These are phyloP conservation scores for Lyophyllum atratum DNA, from an alignment of 768 basidiomycete genomes.

Conservation along the genomic window DNA sequence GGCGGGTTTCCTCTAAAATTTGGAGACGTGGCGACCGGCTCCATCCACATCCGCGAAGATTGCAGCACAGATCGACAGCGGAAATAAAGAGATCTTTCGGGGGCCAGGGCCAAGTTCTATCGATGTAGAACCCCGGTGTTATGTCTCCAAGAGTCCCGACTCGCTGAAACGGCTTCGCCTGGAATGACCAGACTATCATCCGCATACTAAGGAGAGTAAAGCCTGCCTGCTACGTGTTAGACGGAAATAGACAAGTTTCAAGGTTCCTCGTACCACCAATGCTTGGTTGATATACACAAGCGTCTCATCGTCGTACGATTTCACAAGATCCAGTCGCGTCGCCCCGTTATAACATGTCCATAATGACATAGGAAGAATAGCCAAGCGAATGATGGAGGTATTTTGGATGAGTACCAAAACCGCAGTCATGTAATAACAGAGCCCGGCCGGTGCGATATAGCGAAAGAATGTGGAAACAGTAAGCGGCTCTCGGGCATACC, in stretches of 20 bases:
- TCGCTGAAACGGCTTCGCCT: conserved; percentile 33
- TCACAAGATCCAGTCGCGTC: conserved; percentile 42
- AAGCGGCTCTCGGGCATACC: conserved; percentile 36
- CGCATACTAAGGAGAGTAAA: conserved; percentile 39
- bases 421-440: conserved; percentile 53
- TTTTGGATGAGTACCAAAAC: conserved; percentile 50
- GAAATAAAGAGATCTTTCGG: conserved; percentile 30
- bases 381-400: conserved; percentile 43
- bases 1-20: conserved; percentile 44
- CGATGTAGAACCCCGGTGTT: conserved; percentile 11
- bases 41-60: conserved; percentile 63
- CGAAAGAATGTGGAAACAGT: conserved; percentile 32
- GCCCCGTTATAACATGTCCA: conserved; percentile 43
- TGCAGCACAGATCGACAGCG: conserved; percentile 51
- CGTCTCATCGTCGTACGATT: conserved; percentile 30
- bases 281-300: conserved; percentile 46
- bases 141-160: conserved; percentile 13
- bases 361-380: conserved; percentile 50
- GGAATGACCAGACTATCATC: conserved; percentile 40
- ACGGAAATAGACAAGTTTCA: background rate
- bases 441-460: conserved; percentile 40
- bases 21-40: conserved; percentile 51
- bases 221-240: conserved; percentile 30
- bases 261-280: conserved; percentile 37
- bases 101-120: conserved; percentile 8